Conservation (phyloP, 306 rosid genomes). For the Gastrolobium villosum region DNA sequence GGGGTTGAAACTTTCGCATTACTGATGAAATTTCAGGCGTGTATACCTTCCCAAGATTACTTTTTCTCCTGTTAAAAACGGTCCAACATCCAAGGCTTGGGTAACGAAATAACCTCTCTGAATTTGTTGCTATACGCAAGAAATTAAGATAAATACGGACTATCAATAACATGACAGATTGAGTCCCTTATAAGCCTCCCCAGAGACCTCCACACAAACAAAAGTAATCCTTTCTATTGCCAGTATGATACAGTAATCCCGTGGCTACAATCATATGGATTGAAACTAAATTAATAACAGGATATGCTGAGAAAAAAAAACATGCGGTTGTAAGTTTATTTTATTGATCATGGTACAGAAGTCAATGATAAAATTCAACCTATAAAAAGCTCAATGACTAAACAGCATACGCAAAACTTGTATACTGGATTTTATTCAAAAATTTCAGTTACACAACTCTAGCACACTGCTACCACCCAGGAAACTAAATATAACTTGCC, state of each 20-base stretch:
- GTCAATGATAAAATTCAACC: conserved; percentile 17
- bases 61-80: background rate
- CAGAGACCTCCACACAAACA: too few species aligned
- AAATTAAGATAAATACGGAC: background rate
- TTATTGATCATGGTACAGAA: background rate
- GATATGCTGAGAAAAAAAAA: background rate
- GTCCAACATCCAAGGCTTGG: background rate
- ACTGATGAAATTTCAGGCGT: background rate
- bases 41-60: background rate
- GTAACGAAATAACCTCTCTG: too few species aligned
- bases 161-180: background rate
- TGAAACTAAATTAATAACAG: conserved; percentile 4
- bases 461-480: background rate
- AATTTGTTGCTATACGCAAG: background rate
- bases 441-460: background rate
- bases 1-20: background rate
- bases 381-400: background rate
- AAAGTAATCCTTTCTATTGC: background rate
- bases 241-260: background rate
- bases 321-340: background rate
- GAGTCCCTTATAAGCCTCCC: too few species aligned
- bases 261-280: background rate
- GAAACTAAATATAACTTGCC: conserved; percentile 10
- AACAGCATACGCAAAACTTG: conserved; percentile 7
- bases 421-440: conserved; percentile 29